phyloP scores from a whole-genome alignment of 2,329 filamentous ascomycete genomes.

The Fusarium sp. region DNA sequence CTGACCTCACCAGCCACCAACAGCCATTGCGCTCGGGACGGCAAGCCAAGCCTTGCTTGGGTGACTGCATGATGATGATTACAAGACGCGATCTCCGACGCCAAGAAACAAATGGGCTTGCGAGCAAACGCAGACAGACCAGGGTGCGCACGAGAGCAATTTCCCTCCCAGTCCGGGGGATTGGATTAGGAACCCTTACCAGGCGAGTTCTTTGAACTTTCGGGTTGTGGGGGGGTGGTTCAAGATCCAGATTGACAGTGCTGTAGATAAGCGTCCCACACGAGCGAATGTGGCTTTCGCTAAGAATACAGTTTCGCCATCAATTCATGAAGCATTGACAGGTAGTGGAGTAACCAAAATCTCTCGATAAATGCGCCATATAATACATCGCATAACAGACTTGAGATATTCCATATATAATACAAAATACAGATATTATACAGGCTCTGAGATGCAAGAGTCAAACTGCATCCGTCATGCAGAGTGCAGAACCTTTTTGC shows the following conservation, averaged over 20 bases:
- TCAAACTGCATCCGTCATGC: not conserved
- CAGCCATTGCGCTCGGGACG: slow-evolving; percentile 1
- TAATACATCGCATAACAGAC: not conserved
- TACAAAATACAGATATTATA: slow-evolving; percentile 22
- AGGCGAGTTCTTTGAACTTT: not conserved
- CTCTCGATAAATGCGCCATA: not conserved
- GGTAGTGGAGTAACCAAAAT: not conserved
- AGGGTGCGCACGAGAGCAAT: slow-evolving; percentile 28
- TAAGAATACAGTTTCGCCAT: too few species aligned
- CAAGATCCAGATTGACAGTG: not conserved
- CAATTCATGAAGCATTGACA: not conserved
- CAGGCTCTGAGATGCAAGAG: slow-evolving; percentile 4
- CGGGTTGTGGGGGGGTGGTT: slow-evolving; percentile 8
- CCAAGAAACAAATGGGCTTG: slow-evolving; percentile 1
- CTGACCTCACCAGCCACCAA: not conserved
- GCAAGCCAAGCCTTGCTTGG: slow-evolving; percentile 25
- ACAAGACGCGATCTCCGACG: not conserved
- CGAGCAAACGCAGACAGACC: slow-evolving; percentile 1
- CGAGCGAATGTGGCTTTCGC: too few species aligned
- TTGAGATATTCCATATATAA: not conserved
- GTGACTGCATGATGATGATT: slow-evolving; percentile 18
- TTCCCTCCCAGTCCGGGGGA: slow-evolving; percentile 15
- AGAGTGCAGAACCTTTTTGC: slow-evolving; percentile 1
- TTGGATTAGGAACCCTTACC: not conserved
- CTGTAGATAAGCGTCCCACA: not conserved